These are phyloP conservation scores for Exophiala mesophila DNA, from an alignment of 2,329 filamentous ascomycete genomes.

Conservation along the genomic window DNA sequence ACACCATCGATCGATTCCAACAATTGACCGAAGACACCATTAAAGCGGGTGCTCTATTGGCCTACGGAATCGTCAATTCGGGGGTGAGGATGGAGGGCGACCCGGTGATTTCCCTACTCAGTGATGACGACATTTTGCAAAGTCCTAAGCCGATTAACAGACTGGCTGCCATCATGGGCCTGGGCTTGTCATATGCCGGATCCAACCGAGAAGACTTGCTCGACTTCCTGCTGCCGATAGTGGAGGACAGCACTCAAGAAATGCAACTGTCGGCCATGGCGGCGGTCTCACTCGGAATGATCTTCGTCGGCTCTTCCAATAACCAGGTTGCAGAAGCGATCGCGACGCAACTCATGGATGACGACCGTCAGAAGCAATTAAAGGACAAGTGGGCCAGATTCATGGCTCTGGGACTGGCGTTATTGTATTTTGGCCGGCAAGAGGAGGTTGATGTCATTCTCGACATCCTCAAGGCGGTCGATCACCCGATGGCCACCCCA, in stretches of 20 bases:
- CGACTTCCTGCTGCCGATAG: conserved; percentile 78
- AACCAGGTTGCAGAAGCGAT: conserved; percentile 88
- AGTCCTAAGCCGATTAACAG: conserved; percentile 72
- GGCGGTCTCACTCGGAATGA: conserved; percentile 79
- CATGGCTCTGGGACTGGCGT: conserved; percentile 84
- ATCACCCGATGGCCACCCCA: conserved; percentile 95
- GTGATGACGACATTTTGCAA: conserved; percentile 72
- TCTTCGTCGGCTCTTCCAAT: conserved; percentile 89
- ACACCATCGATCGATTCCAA: conserved; percentile 92
- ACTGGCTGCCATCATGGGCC: conserved; percentile 87
- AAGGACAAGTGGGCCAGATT: conserved; percentile 99
- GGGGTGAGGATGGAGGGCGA: conserved; percentile 87
- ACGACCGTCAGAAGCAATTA: conserved; percentile 81
- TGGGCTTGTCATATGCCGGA: conserved; percentile 89
- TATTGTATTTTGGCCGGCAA: conserved; percentile 93
- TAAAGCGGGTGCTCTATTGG: conserved; percentile 84
- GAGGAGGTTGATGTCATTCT: conserved; percentile 98
- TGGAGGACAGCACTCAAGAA: conserved; percentile 74
- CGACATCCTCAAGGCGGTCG: conserved; percentile 92
- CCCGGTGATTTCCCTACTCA: conserved; percentile 79
- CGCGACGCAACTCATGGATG: conserved; percentile 86
- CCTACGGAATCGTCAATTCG: conserved; percentile 92
- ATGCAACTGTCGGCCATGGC: conserved; percentile 98
- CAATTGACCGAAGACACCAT: conserved; percentile 79
- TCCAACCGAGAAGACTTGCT: conserved; percentile 88